These are phyloP conservation scores for Cercospora nicotianae DNA, from an alignment of 2,329 filamentous ascomycete genomes.

Conservation along the genomic window DNA sequence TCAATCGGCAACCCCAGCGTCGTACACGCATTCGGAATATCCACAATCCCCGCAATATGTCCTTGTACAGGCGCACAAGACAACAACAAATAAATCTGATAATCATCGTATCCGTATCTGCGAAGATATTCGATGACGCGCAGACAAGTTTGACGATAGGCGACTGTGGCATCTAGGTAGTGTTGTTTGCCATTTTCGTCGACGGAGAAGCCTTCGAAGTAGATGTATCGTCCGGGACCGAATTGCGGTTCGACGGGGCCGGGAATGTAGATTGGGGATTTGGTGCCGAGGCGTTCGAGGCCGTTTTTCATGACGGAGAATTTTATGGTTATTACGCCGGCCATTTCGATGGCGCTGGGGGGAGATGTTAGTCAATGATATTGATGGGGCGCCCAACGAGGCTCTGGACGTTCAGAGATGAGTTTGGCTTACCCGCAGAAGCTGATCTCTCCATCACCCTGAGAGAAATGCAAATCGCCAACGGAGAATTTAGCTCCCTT, in stretches of 20 bases:
- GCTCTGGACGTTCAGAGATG: no score
- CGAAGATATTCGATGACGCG: conserved; percentile 74
- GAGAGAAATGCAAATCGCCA: conserved; percentile 70
- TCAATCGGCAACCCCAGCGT: conserved; percentile 87
- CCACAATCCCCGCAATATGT: conserved; percentile 73
- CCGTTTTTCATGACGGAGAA: conserved; percentile 85
- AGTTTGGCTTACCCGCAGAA: conserved; percentile 49
- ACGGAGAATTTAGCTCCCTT: conserved; percentile 85
- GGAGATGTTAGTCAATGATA: background rate
- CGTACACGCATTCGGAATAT: conserved; percentile 84
- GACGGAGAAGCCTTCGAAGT: conserved; percentile 88
- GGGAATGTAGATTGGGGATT: conserved; percentile 80
- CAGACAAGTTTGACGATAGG: conserved; percentile 79
- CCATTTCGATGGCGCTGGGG: conserved; percentile 79
- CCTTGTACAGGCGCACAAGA: conserved; percentile 86
- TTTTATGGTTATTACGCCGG: conserved; percentile 84
- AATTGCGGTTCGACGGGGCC: conserved; percentile 88
- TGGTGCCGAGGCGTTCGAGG: conserved; percentile 70
- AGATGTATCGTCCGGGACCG: conserved; percentile 75
- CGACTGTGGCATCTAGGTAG: conserved; percentile 81
- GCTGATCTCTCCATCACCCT: conserved; percentile 87
- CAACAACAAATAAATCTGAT: conserved; percentile 83
- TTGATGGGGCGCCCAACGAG: no score
- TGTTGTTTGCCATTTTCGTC: conserved; percentile 87
- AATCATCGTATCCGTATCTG: conserved; percentile 65